Base-by-base conservation (phyloP, 1,139 yeast genomes). In the Spathaspora sp. region DNA sequence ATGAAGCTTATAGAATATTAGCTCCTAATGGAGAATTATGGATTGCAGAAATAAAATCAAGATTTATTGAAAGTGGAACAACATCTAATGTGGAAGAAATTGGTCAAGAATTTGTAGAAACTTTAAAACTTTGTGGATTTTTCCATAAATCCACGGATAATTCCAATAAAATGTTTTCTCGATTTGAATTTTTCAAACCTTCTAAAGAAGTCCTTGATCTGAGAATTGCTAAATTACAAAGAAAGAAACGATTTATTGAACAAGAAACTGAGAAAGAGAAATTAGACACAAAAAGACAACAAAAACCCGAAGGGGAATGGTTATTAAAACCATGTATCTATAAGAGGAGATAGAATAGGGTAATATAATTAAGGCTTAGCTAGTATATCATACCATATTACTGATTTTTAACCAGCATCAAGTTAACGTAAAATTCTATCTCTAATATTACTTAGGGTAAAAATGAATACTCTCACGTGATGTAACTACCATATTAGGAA, bases 11-110 rank as follows among this genome's bases (percentile, higher is more conserved):
- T 61, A 78, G 99, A 56, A 76, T 93, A 18, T 72, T 93, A 47
- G 85, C 90, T 10, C 97, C 97, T 38, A 77, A 89, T 49, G 99
- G 99, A 18, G 97, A 91, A 60, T 70, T 93, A 43, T 95, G 99
- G 99, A 89, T 93, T 48, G 95, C 98, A 1, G 99, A 93, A 63
- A 95, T 93, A 66, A 93, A 93, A 67, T 89, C 97, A 1, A 76
- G 99, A 57, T 89, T 93, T 59, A 73, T 81, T 2, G 97, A 85
- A 49, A 64, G 67, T 8, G 50, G 59, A 1, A 57, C 26, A 61
- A 60, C 2, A 58, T n/a, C 63, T 34, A 59, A 60, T 43, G 60
- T 64, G 2, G 66, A 60, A 66, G 78, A 50, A 55, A 74, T 77
- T 40, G 90, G 91, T 20, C 76, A 78, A 20, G 91, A 88, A 56